Evolutionary conservation across 768 basidiomycete genomes (phyloP), one percentile per base, ranked within the genome.

Genomic region (Hortiboletus campestris): DNA sequence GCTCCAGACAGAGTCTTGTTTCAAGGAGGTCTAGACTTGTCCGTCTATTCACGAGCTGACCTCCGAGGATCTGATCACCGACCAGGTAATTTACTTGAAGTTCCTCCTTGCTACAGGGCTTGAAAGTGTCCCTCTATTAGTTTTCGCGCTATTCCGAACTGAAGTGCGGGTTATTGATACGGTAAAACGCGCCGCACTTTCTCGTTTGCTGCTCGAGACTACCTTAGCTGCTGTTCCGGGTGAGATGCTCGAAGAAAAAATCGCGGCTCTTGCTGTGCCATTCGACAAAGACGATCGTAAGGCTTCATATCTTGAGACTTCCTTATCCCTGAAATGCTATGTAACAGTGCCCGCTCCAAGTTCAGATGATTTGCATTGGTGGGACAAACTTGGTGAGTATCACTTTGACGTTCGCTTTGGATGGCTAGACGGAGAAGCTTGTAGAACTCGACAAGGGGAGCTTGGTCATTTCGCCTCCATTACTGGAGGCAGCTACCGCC

Each of bases 21-120:
- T 75, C 84, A 83, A 57, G 96, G 96, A 11, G 75, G 77, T 34
- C 77, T 98, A 25, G 86, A 93, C 58, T 77, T 94, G 44, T 76
- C 82, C 0, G 80, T 84, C 10, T 99, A 99, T 70, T 85, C 86
- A 19, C 79, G 94, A 56, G 88, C 91, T 8, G 92, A 96, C 62
- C 74, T 99, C 53, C 79, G 78, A 65, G 84, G 89, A n/a, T 99
- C 97, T 7, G 97, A 99, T 74, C 97, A 99, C 68, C 86, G 89
- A 67, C 97, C 97, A 69, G 91, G 93, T 87, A 58, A 49, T 75
- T 59, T 25, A 42, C 19, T 41, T 11, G 3, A 28, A 12, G 6
- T 38, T 20, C 44, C 4, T 29, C 29, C 20, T 55, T 35, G 39
- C 41, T 14, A 45, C 54, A 49, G 11, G 45, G 41, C 43, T 50